Evolutionary conservation across 768 basidiomycete species (phyloP), one percentile per base, ranked within the genome.

Genomic region (Pleurotus citrinopileatus): DNA sequence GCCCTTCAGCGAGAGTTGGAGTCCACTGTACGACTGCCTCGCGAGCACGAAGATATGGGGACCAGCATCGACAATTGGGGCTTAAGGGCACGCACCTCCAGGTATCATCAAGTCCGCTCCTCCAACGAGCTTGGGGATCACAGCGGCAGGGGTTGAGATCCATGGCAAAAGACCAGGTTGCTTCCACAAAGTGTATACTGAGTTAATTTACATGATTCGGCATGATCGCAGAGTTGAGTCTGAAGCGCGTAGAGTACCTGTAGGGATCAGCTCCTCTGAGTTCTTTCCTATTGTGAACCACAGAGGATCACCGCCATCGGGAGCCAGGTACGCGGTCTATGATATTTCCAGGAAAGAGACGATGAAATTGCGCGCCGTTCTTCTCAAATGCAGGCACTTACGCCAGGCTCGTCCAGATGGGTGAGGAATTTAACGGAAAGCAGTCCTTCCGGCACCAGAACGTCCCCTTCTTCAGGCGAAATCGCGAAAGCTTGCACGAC

Each of bases 41-140:
- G 3, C 34, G 76, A 76, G 66, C 25, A 13, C 32, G 40, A 22
- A 7, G 40, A 42, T 44, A 54, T 29, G 27, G 26, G n/a, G 37
- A 29, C 28, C 46, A 43, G 20, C 17, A 55, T 12, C 10, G 17
- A 20, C 32, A 29, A 29, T 53, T 4, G 19, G 13, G 20, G 1
- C 13, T 28, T 20, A 38, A 42, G 37, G 23, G 7, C 26, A 73
- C 84, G 63, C 63, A 87, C 89, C 88, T 68, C 91, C 91, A 3
- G 91, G 89, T 28, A 89, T 83, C 90, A 94, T 93, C 6, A 94
- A 78, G 70, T 94, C 91, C 0, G 91, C 89, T n/a, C 92, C 91
- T 8, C 81, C 82, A 2, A 82, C 71, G 10, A 94, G 76, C 22
- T 85, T 74, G 1, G 86, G 86, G 32, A 92, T 80, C 25, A 91